These are phyloP conservation scores for Shiraia bambusicola DNA, from an alignment of 2,329 filamentous ascomycete species.

Conservation along the genomic window DNA sequence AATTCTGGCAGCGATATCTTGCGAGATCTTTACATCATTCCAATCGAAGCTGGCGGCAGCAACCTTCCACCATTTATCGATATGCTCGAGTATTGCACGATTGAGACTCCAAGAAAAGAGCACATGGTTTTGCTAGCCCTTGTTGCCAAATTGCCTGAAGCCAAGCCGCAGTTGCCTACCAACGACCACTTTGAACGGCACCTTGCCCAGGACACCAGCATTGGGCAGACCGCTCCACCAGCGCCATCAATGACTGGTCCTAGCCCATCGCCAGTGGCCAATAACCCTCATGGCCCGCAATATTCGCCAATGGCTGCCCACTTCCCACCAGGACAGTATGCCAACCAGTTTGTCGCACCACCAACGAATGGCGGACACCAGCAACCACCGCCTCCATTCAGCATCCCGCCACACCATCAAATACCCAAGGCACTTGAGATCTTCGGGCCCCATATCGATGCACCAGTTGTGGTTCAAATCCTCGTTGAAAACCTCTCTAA, in stretches of 20 bases:
- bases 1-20: conserved; percentile 69
- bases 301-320: conserved; percentile 34
- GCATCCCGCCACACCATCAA: conserved; percentile 25
- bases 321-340: conserved; percentile 28
- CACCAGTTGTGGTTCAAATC: conserved; percentile 46
- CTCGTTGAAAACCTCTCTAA: conserved; percentile 31
- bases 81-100: conserved; percentile 79
- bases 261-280: conserved; percentile 24
- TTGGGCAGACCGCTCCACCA: conserved; percentile 16
- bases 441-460: conserved; percentile 46
- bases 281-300: conserved; percentile 38
- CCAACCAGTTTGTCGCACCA: conserved; percentile 22
- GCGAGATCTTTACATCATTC: conserved; percentile 88
- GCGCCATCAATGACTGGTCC: conserved; percentile 27
- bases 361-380: conserved; percentile 10
- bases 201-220: conserved; percentile 16
- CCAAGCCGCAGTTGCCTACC: conserved; percentile 31
- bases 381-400: conserved; percentile 12
- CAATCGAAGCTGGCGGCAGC: conserved; percentile 70
- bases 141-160: conserved; percentile 60
- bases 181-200: conserved; percentile 30
- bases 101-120: conserved; percentile 71
- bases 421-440: conserved; percentile 46
- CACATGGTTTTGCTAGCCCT: conserved; percentile 81
- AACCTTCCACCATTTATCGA: conserved; percentile 81